Percentiles rank a stretch among this genome's conserved stretches.
These are phyloP conservation scores for Aaosphaeria pasadenensis DNA, from an alignment of 2,329 filamentous ascomycete species.

Conservation along the genomic window DNA sequence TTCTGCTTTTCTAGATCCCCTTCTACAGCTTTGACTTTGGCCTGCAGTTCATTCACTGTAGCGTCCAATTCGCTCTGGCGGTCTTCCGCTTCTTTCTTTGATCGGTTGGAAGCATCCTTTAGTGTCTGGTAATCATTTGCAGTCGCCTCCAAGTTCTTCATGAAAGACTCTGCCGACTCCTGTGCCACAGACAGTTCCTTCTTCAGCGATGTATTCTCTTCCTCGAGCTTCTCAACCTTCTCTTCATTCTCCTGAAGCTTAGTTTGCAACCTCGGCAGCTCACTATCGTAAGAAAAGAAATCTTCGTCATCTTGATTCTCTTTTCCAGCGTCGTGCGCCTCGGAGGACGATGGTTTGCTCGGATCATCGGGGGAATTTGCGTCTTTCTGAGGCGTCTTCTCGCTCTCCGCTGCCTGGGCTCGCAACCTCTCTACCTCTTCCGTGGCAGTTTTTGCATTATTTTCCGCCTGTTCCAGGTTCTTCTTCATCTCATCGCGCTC, in stretches of 20 bases:
- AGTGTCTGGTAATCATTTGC: conserved; percentile 61
- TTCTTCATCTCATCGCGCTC: conserved; percentile 80
- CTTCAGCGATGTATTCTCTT: conserved; percentile 66
- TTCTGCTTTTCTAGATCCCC: conserved; percentile 46
- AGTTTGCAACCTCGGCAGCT: conserved; percentile 76
- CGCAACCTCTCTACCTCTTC: conserved; percentile 63
- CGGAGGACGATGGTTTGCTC: conserved; percentile 22
- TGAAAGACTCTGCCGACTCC: conserved; percentile 55
- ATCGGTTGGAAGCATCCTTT: conserved; percentile 50
- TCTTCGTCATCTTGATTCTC: conserved; percentile 55
- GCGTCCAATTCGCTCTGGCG: conserved; percentile 27
- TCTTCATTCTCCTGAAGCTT: conserved; percentile 68
- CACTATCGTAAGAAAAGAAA: conserved; percentile 89
- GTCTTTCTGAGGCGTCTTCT: conserved; percentile 22
- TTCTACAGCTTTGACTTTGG: conserved; percentile 37
- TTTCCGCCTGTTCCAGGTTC: conserved; percentile 67
- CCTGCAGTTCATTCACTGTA: conserved; percentile 24
- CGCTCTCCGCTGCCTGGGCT: conserved; percentile 20
- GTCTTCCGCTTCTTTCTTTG: conserved; percentile 29
- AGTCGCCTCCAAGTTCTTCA: conserved; percentile 63
- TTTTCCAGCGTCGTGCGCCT: conserved; percentile 16
- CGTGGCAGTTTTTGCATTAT: conserved; percentile 58
- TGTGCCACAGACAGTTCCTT: conserved; percentile 68
- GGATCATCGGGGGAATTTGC: conserved; percentile 22
- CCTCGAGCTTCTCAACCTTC: conserved; percentile 68